These are phyloP conservation scores for Warburgia ugandensis DNA, from an alignment of 164 flowering plant species.

Conservation along the genomic window DNA sequence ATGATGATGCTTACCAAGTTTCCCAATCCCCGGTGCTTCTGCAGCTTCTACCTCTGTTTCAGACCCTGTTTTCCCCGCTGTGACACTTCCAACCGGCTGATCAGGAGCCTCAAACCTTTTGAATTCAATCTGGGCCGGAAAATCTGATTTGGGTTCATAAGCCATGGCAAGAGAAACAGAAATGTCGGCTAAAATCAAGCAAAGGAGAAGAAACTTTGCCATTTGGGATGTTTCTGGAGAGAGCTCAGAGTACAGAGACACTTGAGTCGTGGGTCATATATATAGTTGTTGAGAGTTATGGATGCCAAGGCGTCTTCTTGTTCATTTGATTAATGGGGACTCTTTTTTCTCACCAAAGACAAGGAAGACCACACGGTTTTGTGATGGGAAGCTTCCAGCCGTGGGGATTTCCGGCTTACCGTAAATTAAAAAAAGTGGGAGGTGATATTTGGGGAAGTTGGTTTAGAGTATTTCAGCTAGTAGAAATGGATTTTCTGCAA, in stretches of 20 bases:
- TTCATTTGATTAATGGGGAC: background rate
- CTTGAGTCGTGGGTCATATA: no score
- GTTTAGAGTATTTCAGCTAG: no score
- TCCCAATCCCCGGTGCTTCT: conserved; percentile 12
- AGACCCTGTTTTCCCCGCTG: background rate
- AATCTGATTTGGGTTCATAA: background rate
- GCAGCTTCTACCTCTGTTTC: conserved; percentile 3
- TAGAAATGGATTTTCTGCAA: no score
- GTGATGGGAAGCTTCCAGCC: background rate
- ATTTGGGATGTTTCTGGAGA: background rate
- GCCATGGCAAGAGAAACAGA: conserved; percentile 1
- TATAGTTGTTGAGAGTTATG: no score
- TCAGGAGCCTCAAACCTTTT: background rate
- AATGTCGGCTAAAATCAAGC: conserved; percentile 6
- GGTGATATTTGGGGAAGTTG: background rate
- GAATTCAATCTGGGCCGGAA: background rate
- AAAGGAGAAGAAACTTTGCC: conserved; percentile 14
- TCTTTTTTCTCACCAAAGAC: background rate
- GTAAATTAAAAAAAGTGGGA: background rate
- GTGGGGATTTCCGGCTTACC: background rate
- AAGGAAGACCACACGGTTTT: background rate
- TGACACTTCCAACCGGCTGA: conserved; percentile 2
- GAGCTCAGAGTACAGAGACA: no score
- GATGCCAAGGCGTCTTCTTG: no score
- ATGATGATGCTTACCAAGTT: conserved; percentile 12